Conservation (phyloP, 371 early-diverging fungal species). For the Nematocida minor region DNA sequence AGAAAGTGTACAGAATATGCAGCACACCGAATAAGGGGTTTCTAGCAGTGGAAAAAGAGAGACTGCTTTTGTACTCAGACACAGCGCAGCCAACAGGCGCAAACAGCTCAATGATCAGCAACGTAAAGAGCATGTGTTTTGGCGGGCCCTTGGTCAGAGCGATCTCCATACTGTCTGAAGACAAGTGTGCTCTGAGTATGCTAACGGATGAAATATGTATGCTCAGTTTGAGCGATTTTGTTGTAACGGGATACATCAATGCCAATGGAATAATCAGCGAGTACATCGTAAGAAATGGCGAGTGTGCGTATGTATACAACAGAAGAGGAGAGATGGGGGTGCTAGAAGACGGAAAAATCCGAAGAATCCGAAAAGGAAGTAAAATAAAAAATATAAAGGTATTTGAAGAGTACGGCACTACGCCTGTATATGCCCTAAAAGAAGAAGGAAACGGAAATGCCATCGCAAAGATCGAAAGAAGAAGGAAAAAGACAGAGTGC, state of each 20-base stretch:
- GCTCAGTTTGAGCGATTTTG: background rate
- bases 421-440: background rate
- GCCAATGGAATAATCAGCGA: background rate
- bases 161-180: background rate
- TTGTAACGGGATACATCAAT: background rate
- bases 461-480: background rate
- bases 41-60: background rate
- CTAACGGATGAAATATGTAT: background rate
- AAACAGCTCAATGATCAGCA: too few relatives aligned
- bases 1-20: constrained; percentile 7
- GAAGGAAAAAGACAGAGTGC: background rate
- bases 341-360: background rate
- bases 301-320: constrained; percentile 1
- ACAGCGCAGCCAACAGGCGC: background rate
- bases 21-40: background rate
- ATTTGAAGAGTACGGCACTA: background rate
- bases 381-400: background rate
- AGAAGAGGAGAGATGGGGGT: background rate
- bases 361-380: background rate
- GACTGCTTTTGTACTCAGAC: background rate
- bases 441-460: background rate
- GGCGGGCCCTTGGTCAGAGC: background rate
- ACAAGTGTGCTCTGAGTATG: background rate
- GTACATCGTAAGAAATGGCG: background rate
- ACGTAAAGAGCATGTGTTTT: constrained; percentile 17